Evolutionary conservation across 805 yeast species (phyloP), one percentile per base, ranked within the genome.

Genomic region (Grigorovia jiainica): DNA sequence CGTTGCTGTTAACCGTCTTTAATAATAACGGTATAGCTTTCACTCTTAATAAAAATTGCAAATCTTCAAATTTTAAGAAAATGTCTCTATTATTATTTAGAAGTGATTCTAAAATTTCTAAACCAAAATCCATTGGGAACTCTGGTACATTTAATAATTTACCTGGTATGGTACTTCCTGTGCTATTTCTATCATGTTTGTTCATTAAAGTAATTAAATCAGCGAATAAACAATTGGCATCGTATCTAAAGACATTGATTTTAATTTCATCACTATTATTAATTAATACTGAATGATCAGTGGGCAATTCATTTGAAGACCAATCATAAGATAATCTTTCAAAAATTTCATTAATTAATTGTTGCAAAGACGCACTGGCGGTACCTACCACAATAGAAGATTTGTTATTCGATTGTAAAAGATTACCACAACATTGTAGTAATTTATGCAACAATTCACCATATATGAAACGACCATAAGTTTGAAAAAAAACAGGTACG

Each of bases 341-440:
- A 59, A 82, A 90, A 0, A 87, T 73, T 24, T 82, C 76, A 30
- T 82, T 76, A 36, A 87, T 72, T 34, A 92, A 64, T 58, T 92
- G 97, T 47, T 87, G 94, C 36, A 87, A 71, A 3, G 97, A 87
- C 2, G 97, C 98, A 39, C 86, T 79, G 0, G 97, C 96, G 0
- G 97, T 85, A 53, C 87, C 89, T 11, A 77, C 71, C 5, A 92
- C 95, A 51, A 85, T 84, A 0, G 82, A 76, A 5, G 79, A 73
- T 51, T 83, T 82, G 46, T 77, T 82, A 11, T 78, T 71, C 11
- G 76, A 65, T 43, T 85, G 87, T 39, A 92, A 68, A 27, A 77
- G 72, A 36, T 48, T 54, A 0, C 92, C 73, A 55, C 95, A 85
- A 2, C 90, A 76, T 18, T 68, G 65, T 17, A 90, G 63, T 10